Evolutionary conservation across 306 rosid species (phyloP).

Genomic region (Dryas drummondii): DNA sequence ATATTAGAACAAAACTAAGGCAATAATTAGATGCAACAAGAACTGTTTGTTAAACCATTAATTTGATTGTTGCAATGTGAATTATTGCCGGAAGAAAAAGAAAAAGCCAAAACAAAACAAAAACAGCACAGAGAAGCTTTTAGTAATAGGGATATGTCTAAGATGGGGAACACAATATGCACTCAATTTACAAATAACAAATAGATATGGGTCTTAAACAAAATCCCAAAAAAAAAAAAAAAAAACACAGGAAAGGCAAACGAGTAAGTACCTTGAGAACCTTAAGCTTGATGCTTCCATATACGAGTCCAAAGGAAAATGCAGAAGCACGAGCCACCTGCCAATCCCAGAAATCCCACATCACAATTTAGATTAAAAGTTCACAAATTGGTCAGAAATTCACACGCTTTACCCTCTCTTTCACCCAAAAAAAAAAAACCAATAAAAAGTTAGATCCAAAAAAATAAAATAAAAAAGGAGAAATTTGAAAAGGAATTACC

Average conservation of each 20-base stretch:
- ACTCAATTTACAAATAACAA: neutral
- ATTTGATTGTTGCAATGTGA: too few species aligned
- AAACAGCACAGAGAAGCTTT: neutral
- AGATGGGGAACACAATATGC: neutral
- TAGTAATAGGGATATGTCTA: neutral
- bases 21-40: too few species aligned
- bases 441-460: neutral
- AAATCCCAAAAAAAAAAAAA: neutral
- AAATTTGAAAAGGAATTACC: conserved; percentile 32
- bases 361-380: neutral
- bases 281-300: conserved; percentile 83
- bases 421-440: neutral
- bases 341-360: conserved; percentile 8
- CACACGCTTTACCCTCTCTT: neutral
- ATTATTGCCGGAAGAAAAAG: too few species aligned
- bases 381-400: neutral
- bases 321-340: conserved; percentile 96
- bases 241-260: neutral
- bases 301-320: conserved; percentile 76
- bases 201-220: neutral
- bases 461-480: too few species aligned
- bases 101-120: neutral
- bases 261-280: conserved; percentile 54
- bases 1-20: too few species aligned
- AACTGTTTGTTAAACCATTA: too few species aligned